Evolutionary conservation across 805 yeast species (phyloP).

Genomic region (Cyberlindnera americana): DNA sequence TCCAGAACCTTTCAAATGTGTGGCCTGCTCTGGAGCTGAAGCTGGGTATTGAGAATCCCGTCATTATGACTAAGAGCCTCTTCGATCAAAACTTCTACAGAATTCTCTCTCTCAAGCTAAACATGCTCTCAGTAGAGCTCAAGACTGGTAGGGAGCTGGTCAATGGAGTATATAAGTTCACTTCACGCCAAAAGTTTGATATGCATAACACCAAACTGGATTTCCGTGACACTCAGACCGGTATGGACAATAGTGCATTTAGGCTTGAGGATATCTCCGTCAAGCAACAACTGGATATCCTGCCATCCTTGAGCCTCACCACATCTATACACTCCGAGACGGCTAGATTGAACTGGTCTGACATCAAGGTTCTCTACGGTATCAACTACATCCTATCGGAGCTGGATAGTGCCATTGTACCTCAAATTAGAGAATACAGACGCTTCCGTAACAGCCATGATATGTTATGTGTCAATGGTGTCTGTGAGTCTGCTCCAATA

Average conservation of each 20-base stretch:
- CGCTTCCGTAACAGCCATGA: slow-evolving; percentile 8
- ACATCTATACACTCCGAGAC: slow-evolving; percentile 12
- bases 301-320: slow-evolving; percentile 12
- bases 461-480: not conserved
- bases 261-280: slow-evolving; percentile 17
- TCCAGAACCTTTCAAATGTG: slow-evolving; percentile 20
- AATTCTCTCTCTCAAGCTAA: slow-evolving; percentile 29
- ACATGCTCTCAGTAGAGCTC: slow-evolving; percentile 23
- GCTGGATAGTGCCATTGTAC: slow-evolving; percentile 15
- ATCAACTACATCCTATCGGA: slow-evolving; percentile 22
- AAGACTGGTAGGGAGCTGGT: slow-evolving; percentile 9
- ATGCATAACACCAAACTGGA: slow-evolving; percentile 14
- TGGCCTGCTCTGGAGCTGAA: slow-evolving; percentile 35
- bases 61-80: slow-evolving; percentile 31
- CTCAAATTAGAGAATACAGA: slow-evolving; percentile 15
- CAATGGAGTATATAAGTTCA: slow-evolving; percentile 24
- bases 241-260: slow-evolving; percentile 9
- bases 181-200: slow-evolving; percentile 13
- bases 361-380: slow-evolving; percentile 31
- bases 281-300: slow-evolving; percentile 12
- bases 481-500: not conserved
- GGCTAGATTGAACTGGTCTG: slow-evolving; percentile 27
- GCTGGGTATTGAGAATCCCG: slow-evolving; percentile 38
- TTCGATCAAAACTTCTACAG: slow-evolving; percentile 29
- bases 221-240: slow-evolving; percentile 18